These are phyloP conservation scores for Calocybe indica DNA, from an alignment of 768 basidiomycete species.

Conservation along the genomic window DNA sequence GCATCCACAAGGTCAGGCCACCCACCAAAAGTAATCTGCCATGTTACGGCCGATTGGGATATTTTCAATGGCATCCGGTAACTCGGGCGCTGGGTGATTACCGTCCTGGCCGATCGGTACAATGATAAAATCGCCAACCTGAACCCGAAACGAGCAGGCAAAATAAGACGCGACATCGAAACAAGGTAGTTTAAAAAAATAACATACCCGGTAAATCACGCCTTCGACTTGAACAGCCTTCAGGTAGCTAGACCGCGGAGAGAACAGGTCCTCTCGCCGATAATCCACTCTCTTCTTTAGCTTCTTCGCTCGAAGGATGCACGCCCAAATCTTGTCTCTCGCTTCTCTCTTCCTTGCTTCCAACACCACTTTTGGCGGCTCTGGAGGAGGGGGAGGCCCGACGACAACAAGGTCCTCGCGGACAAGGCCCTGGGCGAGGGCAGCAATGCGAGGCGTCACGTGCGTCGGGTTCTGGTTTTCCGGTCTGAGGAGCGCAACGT, in stretches of 20 bases:
- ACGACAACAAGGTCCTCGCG: constrained; percentile 49
- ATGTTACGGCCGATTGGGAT: constrained; percentile 34
- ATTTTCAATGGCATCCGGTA: constrained; percentile 27
- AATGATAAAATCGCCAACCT: constrained; percentile 64
- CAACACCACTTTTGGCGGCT: constrained; percentile 17
- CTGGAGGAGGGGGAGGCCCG: constrained; percentile 33
- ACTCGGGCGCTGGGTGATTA: constrained; percentile 18
- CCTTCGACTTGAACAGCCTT: constrained; percentile 37
- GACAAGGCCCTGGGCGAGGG: constrained; percentile 45
- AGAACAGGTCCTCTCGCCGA: constrained; percentile 27
- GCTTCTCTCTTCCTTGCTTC: constrained; percentile 19
- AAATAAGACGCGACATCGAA: neutral
- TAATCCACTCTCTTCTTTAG: constrained; percentile 20
- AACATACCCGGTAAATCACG: constrained; percentile 35
- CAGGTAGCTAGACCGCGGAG: constrained; percentile 26
- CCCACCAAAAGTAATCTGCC: constrained; percentile 61
- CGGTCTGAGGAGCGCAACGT: constrained; percentile 48
- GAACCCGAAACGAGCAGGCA: neutral
- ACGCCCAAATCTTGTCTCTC: constrained; percentile 18
- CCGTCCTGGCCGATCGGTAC: constrained; percentile 33
- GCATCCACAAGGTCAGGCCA: neutral
- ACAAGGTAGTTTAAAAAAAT: neutral
- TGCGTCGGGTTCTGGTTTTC: constrained; percentile 52
- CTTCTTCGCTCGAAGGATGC: constrained; percentile 18
- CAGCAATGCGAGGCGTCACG: constrained; percentile 56